These are phyloP conservation scores for Aspergillus incahuasiensis DNA, from an alignment of 495 filamentous ascomycete genomes.

Conservation along the genomic window DNA sequence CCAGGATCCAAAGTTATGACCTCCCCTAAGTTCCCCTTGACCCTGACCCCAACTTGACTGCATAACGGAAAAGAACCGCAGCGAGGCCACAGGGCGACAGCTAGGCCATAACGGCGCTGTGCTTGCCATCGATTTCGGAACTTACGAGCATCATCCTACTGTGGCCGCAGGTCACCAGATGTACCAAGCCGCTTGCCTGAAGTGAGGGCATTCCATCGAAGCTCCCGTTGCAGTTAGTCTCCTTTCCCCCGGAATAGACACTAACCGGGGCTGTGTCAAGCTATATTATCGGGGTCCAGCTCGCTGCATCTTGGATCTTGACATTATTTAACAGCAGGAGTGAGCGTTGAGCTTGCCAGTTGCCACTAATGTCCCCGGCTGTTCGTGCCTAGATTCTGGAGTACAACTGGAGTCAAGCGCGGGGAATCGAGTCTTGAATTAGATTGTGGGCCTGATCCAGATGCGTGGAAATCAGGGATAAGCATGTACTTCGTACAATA, in stretches of 20 bases:
- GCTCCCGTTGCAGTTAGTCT: not conserved
- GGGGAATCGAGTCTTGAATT: not conserved
- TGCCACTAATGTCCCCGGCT: not conserved
- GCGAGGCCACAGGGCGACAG: not conserved
- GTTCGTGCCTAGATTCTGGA: slow-evolving; percentile 1
- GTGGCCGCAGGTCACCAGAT: not conserved
- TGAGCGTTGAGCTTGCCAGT: not conserved
- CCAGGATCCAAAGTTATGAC: not conserved
- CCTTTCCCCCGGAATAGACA: not conserved
- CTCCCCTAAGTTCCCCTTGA: not conserved
- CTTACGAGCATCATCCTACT: not conserved
- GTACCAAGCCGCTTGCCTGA: not conserved
- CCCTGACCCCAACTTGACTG: not conserved
- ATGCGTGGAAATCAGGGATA: not conserved
- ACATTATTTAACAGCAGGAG: not conserved
- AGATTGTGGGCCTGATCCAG: not conserved
- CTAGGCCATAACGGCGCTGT: not conserved
- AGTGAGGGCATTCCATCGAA: not conserved
- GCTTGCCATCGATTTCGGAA: not conserved
- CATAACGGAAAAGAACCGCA: not conserved
- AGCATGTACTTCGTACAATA: not conserved
- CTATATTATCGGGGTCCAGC: not conserved
- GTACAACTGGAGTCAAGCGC: slow-evolving; percentile 1
- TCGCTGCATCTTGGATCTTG: not conserved
- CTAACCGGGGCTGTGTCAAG: not conserved